Evolutionary conservation across 2,329 filamentous ascomycete species (phyloP).

Genomic region (Diaporthe ilicicola): DNA sequence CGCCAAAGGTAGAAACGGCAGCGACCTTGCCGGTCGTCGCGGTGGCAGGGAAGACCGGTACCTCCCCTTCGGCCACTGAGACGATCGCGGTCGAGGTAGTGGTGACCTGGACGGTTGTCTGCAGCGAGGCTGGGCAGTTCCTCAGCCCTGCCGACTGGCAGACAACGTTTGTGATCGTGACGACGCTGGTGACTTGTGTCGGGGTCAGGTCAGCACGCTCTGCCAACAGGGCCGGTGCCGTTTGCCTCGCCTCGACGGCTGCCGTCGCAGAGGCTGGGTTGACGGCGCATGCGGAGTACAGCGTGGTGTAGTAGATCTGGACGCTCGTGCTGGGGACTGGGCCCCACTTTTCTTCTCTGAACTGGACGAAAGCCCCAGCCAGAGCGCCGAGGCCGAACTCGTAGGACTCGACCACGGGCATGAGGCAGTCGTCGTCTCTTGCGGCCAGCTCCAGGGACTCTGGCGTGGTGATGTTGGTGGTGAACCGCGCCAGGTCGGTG

Average conservation of each 20-base stretch:
- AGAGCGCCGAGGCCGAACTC: conserved; percentile 60
- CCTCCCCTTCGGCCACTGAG: conserved; percentile 47
- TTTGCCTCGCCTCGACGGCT: conserved; percentile 33
- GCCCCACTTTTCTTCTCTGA: conserved; percentile 57
- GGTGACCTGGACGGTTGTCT: conserved; percentile 51
- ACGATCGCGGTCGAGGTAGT: conserved; percentile 51
- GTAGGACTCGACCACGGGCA: conserved; percentile 59
- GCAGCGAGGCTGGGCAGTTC: conserved; percentile 60
- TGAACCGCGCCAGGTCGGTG: conserved; percentile 62
- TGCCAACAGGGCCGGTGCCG: not conserved
- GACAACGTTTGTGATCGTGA: conserved; percentile 53
- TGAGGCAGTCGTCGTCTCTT: conserved; percentile 48
- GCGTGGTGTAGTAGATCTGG: conserved; percentile 62
- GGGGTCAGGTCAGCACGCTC: conserved; percentile 44
- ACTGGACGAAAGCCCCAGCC: conserved; percentile 59
- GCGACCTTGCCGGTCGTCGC: conserved; percentile 42
- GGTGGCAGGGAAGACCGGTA: conserved; percentile 50
- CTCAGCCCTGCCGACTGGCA: conserved; percentile 53
- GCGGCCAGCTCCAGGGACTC: conserved; percentile 30
- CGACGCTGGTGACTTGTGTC: conserved; percentile 46
- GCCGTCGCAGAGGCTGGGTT: conserved; percentile 37
- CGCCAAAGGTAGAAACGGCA: conserved; percentile 51
- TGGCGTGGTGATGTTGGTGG: conserved; percentile 56
- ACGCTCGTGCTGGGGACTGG: conserved; percentile 54
- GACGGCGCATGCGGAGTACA: conserved; percentile 53